Percentiles rank a stretch among this genome's conserved stretches.
These are phyloP conservation scores for Rhododendron williamsianum DNA, from an alignment of 148 eudicot genomes.

Conservation along the genomic window DNA sequence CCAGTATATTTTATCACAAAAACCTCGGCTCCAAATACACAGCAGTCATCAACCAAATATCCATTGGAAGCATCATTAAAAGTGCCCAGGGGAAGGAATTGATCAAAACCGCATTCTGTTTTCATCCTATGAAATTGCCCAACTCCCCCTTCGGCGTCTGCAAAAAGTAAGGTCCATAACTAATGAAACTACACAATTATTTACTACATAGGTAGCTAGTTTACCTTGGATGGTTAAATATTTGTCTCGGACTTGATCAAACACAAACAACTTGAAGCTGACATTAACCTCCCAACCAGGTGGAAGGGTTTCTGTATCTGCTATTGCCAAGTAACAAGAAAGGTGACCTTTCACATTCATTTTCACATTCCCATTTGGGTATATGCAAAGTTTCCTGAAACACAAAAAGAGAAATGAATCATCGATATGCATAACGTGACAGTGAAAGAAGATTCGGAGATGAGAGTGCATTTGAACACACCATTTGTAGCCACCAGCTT, in stretches of 20 bases:
- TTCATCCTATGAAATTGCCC: not conserved
- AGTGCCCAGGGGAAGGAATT: not conserved
- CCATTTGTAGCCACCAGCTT: not conserved
- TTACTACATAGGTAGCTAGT: not conserved
- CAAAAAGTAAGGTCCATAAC: too few relatives aligned
- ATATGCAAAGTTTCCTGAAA: not conserved
- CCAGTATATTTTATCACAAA: not conserved
- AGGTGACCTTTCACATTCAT: not conserved
- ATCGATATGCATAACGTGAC: accelerated
- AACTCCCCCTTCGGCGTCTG: not conserved
- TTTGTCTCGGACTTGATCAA: not conserved
- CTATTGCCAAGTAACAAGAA: not conserved
- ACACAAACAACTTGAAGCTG: not conserved
- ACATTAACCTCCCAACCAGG: slow-evolving; percentile 4
- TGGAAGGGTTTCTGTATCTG: not conserved
- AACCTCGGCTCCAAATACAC: slow-evolving; percentile 1
- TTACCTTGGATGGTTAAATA: not conserved
- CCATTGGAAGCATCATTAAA: not conserved
- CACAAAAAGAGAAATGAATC: not conserved
- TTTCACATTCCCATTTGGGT: not conserved
- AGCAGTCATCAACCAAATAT: not conserved
- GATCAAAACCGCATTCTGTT: not conserved
- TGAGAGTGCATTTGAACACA: not conserved
- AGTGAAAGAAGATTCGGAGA: not conserved
- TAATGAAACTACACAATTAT: too few relatives aligned